Percentiles rank a stretch among this genome's conserved stretches.
Evolutionary conservation across 345 rosid species (phyloP).

Genomic region (Salix viminalis): DNA sequence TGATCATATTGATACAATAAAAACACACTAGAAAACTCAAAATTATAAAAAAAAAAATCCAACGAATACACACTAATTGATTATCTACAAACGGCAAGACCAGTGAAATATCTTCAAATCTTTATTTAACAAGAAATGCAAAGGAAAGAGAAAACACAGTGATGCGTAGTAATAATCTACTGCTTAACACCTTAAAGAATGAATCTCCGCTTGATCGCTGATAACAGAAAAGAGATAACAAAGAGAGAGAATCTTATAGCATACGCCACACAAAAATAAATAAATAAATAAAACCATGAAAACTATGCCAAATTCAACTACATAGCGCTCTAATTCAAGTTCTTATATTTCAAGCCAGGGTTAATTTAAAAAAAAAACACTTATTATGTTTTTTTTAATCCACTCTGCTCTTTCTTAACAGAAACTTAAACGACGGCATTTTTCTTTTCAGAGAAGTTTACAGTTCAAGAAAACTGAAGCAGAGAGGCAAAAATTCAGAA

Average conservation of each 20-base stretch:
- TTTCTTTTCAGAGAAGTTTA: neutral
- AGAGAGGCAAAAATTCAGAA: neutral
- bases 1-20: no score
- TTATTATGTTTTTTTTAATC: neutral
- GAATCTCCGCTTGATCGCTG: slow-evolving; percentile 1
- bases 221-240: neutral
- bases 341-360: neutral
- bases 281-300: neutral
- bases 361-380: neutral
- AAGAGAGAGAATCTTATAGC: neutral
- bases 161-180: neutral
- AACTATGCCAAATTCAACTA: neutral
- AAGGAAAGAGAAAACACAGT: neutral
- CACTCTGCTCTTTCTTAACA: neutral
- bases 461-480: slow-evolving; percentile 5
- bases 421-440: slow-evolving; percentile 23
- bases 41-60: no score
- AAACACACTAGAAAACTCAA: no score
- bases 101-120: no score
- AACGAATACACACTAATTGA: no score
- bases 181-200: neutral
- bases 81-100: no score
- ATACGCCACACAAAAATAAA: neutral
- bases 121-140: neutral
- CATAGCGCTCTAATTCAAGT: no score